Evolutionary conservation across 345 rosid species (phyloP).

Genomic region (Anastatica hierochuntica): DNA sequence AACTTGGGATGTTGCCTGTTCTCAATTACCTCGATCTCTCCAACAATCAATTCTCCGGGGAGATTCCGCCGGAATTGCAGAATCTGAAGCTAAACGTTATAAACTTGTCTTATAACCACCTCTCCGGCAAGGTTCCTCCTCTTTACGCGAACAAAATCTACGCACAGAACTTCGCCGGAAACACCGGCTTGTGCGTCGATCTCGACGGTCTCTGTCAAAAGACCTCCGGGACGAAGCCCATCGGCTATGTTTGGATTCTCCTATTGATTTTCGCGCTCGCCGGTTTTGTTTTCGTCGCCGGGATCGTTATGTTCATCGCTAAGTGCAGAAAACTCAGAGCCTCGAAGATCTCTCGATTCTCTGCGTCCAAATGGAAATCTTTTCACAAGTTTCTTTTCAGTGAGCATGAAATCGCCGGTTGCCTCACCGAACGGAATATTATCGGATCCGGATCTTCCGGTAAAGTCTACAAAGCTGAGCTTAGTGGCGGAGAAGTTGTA

Average conservation of each 20-base stretch:
- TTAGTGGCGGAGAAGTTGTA: conserved; percentile 56
- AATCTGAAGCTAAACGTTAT: conserved; percentile 68
- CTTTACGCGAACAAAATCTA: conserved; percentile 44
- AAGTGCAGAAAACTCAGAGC: conserved; percentile 40
- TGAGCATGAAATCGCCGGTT: conserved; percentile 47
- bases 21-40: conserved; percentile 93
- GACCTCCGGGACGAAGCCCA: conserved; percentile 23
- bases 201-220: conserved; percentile 47
- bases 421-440: conserved; percentile 59
- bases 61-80: conserved; percentile 56
- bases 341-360: conserved; percentile 24
- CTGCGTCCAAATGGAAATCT: conserved; percentile 80
- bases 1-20: conserved; percentile 54
- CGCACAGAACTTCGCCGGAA: conserved; percentile 51
- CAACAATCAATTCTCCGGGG: conserved; percentile 51
- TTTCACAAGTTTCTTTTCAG: conserved; percentile 80
- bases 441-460: conserved; percentile 84
- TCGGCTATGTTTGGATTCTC: conserved; percentile 52
- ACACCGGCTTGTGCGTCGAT: conserved; percentile 67
- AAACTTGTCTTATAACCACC: conserved; percentile 62
- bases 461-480: conserved; percentile 69
- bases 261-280: conserved; percentile 45
- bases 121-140: conserved; percentile 64
- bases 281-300: conserved; percentile 38
- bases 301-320: conserved; percentile 52